These are phyloP conservation scores for Fennellomyces sp. DNA, from an alignment of 371 early-diverging fungal genomes.

Conservation along the genomic window DNA sequence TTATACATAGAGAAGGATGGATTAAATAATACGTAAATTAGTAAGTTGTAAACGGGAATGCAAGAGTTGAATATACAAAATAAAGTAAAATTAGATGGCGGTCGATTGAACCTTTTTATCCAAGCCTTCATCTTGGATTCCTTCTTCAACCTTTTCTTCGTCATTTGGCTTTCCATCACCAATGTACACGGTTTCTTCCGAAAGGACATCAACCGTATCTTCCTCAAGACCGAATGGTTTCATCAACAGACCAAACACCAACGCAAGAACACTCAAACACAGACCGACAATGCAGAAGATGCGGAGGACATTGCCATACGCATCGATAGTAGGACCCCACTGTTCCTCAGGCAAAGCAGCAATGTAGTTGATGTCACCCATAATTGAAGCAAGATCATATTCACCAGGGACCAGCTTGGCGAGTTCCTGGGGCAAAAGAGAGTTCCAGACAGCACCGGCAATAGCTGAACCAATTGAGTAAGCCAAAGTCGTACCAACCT, in stretches of 20 bases:
- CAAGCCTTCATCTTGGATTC: too few relatives aligned
- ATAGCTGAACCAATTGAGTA: slow-evolving; percentile 45
- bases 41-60: too few relatives aligned
- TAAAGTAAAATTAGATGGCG: too few relatives aligned
- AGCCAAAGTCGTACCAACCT: slow-evolving; percentile 40
- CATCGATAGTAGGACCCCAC: slow-evolving; percentile 12
- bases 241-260: slow-evolving; percentile 15
- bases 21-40: too few relatives aligned
- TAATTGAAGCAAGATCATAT: slow-evolving; percentile 19
- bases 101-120: too few relatives aligned
- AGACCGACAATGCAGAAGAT: slow-evolving; percentile 38
- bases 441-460: slow-evolving; percentile 52
- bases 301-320: slow-evolving; percentile 31
- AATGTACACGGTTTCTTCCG: slow-evolving; percentile 4
- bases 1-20: too few relatives aligned
- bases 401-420: slow-evolving; percentile 36
- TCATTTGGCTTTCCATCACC: too few relatives aligned
- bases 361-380: slow-evolving; percentile 17
- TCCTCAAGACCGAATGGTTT: slow-evolving; percentile 18
- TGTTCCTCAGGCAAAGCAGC: slow-evolving; percentile 21
- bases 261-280: slow-evolving; percentile 20
- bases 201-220: slow-evolving; percentile 10
- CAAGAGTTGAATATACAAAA: too few relatives aligned
- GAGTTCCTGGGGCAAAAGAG: slow-evolving; percentile 36
- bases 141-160: too few relatives aligned